phyloP scores from a whole-genome alignment of 345 rosid genomes.

The Triadica sebifera region DNA sequence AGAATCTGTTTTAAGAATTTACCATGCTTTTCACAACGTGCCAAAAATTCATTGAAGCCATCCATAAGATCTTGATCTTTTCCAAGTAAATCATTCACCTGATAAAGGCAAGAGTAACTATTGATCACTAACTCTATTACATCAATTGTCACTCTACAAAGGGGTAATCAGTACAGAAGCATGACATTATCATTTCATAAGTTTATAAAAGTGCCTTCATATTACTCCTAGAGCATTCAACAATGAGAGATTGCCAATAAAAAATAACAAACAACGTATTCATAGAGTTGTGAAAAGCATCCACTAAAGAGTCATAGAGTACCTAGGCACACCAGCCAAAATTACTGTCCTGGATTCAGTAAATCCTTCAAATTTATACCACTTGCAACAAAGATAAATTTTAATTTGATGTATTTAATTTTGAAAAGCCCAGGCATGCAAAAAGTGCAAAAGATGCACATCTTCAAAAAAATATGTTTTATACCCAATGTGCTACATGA shows the following conservation, averaged over 20 bases:
- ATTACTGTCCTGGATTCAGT: neutral
- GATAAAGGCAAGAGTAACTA: constrained; percentile 27
- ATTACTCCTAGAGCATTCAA: constrained; percentile 10
- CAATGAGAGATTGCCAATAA: neutral
- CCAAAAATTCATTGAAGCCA: constrained; percentile 77
- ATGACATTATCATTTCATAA: neutral
- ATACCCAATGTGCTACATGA: neutral
- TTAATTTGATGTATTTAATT: neutral
- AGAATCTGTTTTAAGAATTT: constrained; percentile 20
- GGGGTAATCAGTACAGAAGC: neutral
- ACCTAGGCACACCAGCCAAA: too few species aligned
- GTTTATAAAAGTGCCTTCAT: neutral
- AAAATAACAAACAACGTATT: too few species aligned
- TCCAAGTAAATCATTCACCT: constrained; percentile 79
- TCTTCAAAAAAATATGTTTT: neutral
- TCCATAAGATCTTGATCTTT: constrained; percentile 82
- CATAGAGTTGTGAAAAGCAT: too few species aligned
- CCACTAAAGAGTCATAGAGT: too few species aligned
- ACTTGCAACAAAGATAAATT: neutral
- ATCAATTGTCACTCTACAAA: neutral
- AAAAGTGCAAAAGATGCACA: neutral
- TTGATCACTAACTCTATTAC: constrained; percentile 14
- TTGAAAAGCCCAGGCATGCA: neutral
- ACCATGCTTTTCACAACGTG: constrained; percentile 86
- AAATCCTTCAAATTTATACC: neutral